These are phyloP conservation scores for Claviceps sp. DNA, from an alignment of 2,329 filamentous ascomycete species.

Conservation along the genomic window DNA sequence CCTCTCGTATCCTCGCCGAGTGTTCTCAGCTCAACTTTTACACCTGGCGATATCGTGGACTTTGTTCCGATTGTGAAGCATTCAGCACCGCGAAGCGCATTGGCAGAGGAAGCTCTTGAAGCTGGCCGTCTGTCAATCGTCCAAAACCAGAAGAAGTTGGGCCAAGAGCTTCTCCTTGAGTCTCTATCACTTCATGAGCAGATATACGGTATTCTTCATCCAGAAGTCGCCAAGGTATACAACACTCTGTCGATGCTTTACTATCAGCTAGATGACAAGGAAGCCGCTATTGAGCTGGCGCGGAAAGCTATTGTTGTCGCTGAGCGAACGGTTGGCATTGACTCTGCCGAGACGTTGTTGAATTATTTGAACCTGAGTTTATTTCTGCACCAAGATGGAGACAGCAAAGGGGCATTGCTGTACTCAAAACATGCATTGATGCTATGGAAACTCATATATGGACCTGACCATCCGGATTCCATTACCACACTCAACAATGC, in stretches of 20 bases:
- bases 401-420: constrained; percentile 73
- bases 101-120: constrained; percentile 92
- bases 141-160: constrained; percentile 88
- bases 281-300: constrained; percentile 84
- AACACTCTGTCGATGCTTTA: constrained; percentile 91
- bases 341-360: constrained; percentile 85
- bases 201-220: constrained; percentile 94
- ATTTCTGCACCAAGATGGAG: constrained; percentile 84
- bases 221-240: constrained; percentile 90
- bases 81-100: constrained; percentile 73
- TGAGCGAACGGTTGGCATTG: constrained; percentile 84
- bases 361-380: constrained; percentile 93
- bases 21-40: constrained; percentile 42
- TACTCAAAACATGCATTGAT: constrained; percentile 89
- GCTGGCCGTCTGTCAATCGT: constrained; percentile 92
- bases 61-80: constrained; percentile 93
- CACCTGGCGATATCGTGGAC: constrained; percentile 76
- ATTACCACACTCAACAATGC: constrained; percentile 99
- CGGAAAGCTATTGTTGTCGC: constrained; percentile 94
- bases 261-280: constrained; percentile 96
- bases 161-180: constrained; percentile 90
- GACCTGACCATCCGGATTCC: constrained; percentile 83
- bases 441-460: constrained; percentile 95
- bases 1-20: constrained; percentile 31
- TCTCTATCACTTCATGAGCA: constrained; percentile 94